Base-by-base conservation (phyloP, 306 rosid species). In the Begonia masoniana region DNA sequence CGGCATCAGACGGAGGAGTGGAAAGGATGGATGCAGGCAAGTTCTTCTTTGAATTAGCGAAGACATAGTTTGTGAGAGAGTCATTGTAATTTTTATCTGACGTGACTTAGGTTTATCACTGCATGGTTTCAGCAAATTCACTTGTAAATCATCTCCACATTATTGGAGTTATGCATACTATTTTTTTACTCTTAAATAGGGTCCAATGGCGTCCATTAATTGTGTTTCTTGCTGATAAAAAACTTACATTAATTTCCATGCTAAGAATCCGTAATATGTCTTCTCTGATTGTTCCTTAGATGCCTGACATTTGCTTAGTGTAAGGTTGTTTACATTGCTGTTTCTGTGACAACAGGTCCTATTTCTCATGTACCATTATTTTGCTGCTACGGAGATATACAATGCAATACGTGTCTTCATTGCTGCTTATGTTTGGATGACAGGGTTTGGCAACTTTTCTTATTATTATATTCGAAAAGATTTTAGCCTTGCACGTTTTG, bases 11-110 rank as follows among this genome's bases (percentile, higher is more conserved):
- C 99, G 43, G 99, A 92, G 66, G 99, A 92, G 62, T 92, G 99
- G 99, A 92, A 81, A 68, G 99, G 99, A 64, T 92, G 96, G 96
- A 92, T 92, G 99, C 99, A 92, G 96, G 99, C 86, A 68, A 76
- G 94, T 74, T 17, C 53, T 68, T 60, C 21, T 58, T 19, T 39
- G 26, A 50, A 60, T 14, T 35, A 13, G 13, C 8, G 8, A 47
- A 53, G 43, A 48, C 45, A 35, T 41, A 41, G 24, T 19, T 54
- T 57, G 49, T 39, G 56, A 50, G 41, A 23, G 36, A 26, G 41
- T 15, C 56, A 7, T 24, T 24, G 39, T 59, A n/a, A 51, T 1
- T 41, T 41, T 12, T 56, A 16, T 52, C 46, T 31, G 6, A 43
- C 6, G 12, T 43, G n/a, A 10, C 15, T 45, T 45, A 31, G 39